Conservation (phyloP, 202 grass and related monocot genomes). For the Saccharum hybrid region DNA sequence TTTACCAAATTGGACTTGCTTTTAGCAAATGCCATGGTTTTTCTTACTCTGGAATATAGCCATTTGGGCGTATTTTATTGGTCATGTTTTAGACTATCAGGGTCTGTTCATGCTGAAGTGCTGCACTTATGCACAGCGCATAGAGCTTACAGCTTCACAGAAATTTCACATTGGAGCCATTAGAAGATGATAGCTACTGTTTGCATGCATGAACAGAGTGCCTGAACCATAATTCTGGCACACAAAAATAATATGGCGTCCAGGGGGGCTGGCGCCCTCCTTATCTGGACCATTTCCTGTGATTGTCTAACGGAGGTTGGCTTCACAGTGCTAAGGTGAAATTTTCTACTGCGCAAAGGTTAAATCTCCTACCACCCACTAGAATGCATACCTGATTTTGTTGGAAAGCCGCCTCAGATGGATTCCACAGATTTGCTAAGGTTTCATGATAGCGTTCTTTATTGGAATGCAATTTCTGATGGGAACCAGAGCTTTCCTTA, state of each 20-base stretch:
- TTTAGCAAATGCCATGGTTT: background rate
- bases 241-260: background rate
- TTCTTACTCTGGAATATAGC: constrained; percentile 31
- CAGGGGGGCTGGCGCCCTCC: background rate
- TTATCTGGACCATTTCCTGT: background rate
- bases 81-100: background rate
- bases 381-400: background rate
- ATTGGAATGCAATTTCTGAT: background rate
- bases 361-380: background rate
- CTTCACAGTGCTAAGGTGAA: background rate
- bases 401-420: background rate
- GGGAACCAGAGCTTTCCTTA: background rate
- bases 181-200: background rate
- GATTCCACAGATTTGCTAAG: background rate
- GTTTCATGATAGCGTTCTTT: background rate
- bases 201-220: background rate
- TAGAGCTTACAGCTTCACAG: background rate
- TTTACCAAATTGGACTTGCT: constrained; percentile 26
- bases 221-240: background rate
- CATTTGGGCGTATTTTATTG: background rate
- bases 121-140: background rate
- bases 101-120: constrained; percentile 11
- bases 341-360: background rate
- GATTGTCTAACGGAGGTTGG: background rate
- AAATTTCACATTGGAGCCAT: constrained; percentile 12